Conservation (phyloP, 352 stramenopile species). For the Chrysophaeum taylorii region DNA sequence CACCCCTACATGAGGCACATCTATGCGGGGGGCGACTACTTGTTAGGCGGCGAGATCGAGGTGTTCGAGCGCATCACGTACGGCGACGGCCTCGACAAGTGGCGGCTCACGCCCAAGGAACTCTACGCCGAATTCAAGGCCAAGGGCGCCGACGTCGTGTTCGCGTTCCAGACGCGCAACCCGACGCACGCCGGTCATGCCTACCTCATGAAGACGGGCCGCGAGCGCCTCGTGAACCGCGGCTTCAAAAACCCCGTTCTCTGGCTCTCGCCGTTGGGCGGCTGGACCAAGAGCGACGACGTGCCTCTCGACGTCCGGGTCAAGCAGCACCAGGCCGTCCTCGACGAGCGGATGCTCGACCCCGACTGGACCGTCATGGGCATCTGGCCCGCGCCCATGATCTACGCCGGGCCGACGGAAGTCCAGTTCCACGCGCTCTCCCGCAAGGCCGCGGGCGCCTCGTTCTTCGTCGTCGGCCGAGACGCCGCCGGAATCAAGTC, state of each 20-base stretch:
- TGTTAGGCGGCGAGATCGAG: constrained; percentile 89
- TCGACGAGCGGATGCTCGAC: constrained; percentile 71
- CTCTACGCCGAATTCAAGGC: constrained; percentile 81
- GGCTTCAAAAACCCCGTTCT: constrained; percentile 92
- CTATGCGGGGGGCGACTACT: constrained; percentile 79
- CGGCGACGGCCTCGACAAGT: constrained; percentile 91
- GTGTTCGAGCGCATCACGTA: constrained; percentile 86
- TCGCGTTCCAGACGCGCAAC: constrained; percentile 95
- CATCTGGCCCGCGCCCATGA: constrained; percentile 96
- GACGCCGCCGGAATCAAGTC: constrained; percentile 96
- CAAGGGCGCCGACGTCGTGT: constrained; percentile 88
- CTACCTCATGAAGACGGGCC: constrained; percentile 92
- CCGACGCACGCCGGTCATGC: constrained; percentile 92
- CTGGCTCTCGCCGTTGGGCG: constrained; percentile 89
- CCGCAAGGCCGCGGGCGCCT: constrained; percentile 83
- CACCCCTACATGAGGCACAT: constrained; percentile 95
- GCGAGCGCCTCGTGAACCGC: constrained; percentile 75
- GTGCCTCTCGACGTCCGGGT: constrained; percentile 93
- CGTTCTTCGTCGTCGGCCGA: constrained; percentile 92
- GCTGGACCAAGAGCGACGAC: constrained; percentile 96
- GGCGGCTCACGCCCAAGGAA: constrained; percentile 81
- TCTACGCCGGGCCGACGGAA: constrained; percentile 93
- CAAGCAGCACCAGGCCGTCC: constrained; percentile 80
- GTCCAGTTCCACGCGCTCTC: constrained; percentile 97
- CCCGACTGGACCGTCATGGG: constrained; percentile 89